phyloP scores from a whole-genome alignment of 2,329 filamentous ascomycete genomes.

The Calonectria ilicicola region DNA sequence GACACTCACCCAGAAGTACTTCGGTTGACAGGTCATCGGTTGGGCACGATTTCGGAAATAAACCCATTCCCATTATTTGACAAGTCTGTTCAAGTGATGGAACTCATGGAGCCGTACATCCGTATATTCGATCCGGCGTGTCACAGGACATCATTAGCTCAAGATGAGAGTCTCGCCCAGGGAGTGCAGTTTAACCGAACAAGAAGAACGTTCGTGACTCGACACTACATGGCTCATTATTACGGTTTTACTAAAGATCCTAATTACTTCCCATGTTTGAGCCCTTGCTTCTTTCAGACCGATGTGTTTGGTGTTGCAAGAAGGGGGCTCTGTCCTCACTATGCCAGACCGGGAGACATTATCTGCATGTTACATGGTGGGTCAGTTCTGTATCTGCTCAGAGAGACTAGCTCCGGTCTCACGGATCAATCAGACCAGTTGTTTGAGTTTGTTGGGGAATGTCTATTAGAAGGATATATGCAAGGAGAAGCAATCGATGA shows the following conservation, averaged over 20 bases:
- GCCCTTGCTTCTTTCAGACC: background rate
- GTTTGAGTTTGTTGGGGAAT: background rate
- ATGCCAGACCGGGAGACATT: background rate
- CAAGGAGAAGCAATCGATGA: background rate
- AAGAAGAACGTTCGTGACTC: background rate
- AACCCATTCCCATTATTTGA: background rate
- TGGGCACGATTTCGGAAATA: background rate
- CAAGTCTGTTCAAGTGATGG: background rate
- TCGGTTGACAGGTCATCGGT: background rate
- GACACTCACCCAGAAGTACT: background rate
- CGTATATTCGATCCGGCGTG: background rate
- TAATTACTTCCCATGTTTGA: background rate
- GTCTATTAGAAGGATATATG: background rate
- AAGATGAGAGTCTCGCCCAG: background rate
- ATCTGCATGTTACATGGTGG: background rate
- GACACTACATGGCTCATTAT: background rate
- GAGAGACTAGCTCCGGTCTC: background rate
- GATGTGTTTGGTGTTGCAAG: background rate
- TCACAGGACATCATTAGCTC: background rate
- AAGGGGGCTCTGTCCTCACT: background rate
- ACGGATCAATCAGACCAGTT: background rate
- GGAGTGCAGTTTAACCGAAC: background rate
- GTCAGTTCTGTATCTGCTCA: background rate
- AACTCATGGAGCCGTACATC: background rate
- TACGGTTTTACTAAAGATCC: background rate